Evolutionary conservation across 2,329 filamentous ascomycete genomes (phyloP).

Genomic region (Paecilomyces fulvus): DNA sequence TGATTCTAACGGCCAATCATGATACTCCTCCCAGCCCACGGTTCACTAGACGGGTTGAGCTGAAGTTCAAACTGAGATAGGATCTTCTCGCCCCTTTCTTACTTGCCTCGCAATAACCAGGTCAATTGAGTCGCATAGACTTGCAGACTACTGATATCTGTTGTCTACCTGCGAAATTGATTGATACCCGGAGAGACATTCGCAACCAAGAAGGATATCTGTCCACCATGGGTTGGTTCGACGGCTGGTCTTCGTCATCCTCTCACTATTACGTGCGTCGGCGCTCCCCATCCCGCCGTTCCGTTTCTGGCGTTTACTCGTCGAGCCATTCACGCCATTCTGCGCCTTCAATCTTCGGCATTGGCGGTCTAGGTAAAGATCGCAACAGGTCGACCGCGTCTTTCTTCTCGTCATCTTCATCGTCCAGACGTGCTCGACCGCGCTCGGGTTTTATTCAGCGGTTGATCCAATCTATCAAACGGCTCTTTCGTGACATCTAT

Average conservation of each 20-base stretch:
- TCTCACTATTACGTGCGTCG: conserved; percentile 21
- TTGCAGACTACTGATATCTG: neutral
- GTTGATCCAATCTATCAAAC: conserved; percentile 65
- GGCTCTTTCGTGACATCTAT: conserved; percentile 70
- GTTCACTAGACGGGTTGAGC: neutral
- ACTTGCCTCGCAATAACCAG: neutral
- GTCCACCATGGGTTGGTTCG: conserved; percentile 39
- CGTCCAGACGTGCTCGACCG: conserved; percentile 70
- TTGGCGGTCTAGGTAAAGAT: conserved; percentile 25
- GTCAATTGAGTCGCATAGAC: neutral
- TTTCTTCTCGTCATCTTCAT: conserved; percentile 56
- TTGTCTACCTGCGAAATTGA: neutral
- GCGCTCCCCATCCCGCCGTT: conserved; percentile 29
- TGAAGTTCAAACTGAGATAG: neutral
- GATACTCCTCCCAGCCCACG: neutral
- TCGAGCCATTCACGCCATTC: conserved; percentile 31
- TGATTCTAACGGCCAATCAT: neutral
- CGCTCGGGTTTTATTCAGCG: conserved; percentile 69
- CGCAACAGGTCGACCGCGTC: conserved; percentile 29
- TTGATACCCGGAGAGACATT: neutral
- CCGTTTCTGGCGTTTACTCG: conserved; percentile 25
- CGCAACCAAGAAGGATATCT: neutral
- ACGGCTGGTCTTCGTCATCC: conserved; percentile 27
- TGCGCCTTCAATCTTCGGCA: conserved; percentile 40
- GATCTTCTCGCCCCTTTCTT: neutral